Conservation (phyloP, 148 eudicot genomes). For the Rhododendron griersonianum region DNA sequence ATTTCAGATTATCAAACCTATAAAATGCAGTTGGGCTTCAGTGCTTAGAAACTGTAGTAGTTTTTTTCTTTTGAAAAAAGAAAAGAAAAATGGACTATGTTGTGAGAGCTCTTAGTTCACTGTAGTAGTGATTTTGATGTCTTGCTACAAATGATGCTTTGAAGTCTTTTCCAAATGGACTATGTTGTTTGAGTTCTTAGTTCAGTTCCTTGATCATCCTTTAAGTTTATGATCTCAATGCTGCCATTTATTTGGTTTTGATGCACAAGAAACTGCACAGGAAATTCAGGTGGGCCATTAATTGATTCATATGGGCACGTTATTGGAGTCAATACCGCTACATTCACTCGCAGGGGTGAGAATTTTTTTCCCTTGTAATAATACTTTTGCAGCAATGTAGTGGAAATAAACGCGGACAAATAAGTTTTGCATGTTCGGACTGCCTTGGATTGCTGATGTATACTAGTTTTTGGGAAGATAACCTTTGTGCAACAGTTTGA, state of each 20-base stretch:
- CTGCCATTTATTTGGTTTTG: neutral
- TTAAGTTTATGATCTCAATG: neutral
- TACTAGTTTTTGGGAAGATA: slow-evolving; percentile 3
- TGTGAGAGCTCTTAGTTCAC: no score
- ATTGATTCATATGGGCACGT: slow-evolving; percentile 89
- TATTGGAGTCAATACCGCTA: slow-evolving; percentile 90
- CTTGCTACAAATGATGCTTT: neutral
- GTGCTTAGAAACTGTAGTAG: neutral
- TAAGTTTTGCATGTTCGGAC: neutral
- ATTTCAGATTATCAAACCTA: neutral
- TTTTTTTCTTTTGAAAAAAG: no score
- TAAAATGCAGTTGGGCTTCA: neutral
- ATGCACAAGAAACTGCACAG: slow-evolving; percentile 71
- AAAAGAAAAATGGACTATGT: no score
- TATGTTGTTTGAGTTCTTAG: neutral
- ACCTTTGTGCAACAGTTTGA: neutral
- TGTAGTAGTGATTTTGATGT: neutral
- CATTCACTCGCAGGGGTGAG: slow-evolving; percentile 90
- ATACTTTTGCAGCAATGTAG: neutral
- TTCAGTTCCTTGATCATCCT: neutral
- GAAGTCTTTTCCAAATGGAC: neutral
- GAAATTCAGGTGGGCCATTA: slow-evolving; percentile 94
- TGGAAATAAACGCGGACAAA: neutral
- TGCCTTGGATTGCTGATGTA: neutral
- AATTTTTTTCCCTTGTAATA: neutral